Base-by-base conservation (phyloP, 768 basidiomycete species). In the Russula sp. region DNA sequence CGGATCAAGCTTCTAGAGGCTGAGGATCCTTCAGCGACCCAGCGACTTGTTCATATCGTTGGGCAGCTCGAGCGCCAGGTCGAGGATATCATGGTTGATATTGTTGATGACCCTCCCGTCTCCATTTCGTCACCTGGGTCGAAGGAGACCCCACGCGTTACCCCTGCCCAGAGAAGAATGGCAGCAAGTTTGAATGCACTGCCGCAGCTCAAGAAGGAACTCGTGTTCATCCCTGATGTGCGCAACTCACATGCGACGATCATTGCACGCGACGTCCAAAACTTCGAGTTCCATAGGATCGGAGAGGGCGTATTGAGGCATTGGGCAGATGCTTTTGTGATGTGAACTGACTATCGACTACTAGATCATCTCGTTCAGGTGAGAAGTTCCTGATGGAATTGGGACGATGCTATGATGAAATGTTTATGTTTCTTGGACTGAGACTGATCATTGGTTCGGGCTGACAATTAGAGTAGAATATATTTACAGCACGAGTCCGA, bases 201-300 rank as follows among this genome's bases (percentile, higher is more conserved):
- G 13, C 88, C 89, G 0, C 74, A 78, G 34, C 71, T 93, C 53
- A 80, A 84, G 77, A 93, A 92, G 75, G 82, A 89, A 68, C 73
- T 82, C 22, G 88, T 82, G 22, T 90, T 83, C 71, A 85, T 92
- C 68, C 75, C 78, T 22, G 75, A 75, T 1, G 79, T 85, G 26
- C 71, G 75, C 44, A 92, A 92, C 69, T 76, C 89, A 30, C 91
- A 94, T 74, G 89, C 81, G 5, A 77, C 83, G 62, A 87, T 94
- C 66, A 77, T 93, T 11, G 85, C 82, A 72, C 78, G 91, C 50
- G 89, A 92, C 66, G 73, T 84, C 60, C 79, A 84, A 70, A 75
- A 78, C 36, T 89, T 89, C 71, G 76, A 81, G 67, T 66, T 73
- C 14, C 88, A 91, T 69, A 74, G 79, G 42, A 71, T 75, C 44